phyloP scores from a whole-genome alignment of 306 rosid species.

The Citrullus colocynthis region DNA sequence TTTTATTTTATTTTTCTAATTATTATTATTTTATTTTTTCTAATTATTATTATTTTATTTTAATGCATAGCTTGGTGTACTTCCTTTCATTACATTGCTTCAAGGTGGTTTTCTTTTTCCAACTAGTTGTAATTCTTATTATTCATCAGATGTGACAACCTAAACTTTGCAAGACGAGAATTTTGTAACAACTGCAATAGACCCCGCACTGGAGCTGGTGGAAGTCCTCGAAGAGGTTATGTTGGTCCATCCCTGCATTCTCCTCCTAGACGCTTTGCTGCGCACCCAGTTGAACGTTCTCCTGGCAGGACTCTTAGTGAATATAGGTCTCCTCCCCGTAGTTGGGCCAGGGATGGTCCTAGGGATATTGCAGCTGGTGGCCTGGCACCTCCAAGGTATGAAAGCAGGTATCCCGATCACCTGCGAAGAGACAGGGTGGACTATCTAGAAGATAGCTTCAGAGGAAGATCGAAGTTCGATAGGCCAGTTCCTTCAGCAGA shows the following conservation, averaged over 20 bases:
- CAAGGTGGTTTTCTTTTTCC: background rate
- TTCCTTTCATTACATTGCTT: background rate
- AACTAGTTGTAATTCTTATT: background rate
- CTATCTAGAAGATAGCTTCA: slow-evolving; percentile 46
- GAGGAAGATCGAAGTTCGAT: slow-evolving; percentile 68
- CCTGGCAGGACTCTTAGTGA: slow-evolving; percentile 62
- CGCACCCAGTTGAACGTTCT: slow-evolving; percentile 59
- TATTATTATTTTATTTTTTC: too few relatives aligned
- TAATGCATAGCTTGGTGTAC: background rate
- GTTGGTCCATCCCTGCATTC: slow-evolving; percentile 41
- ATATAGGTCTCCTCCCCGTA: slow-evolving; percentile 76
- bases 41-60: background rate
- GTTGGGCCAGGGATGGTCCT: slow-evolving; percentile 61
- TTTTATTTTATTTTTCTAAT: too few relatives aligned
- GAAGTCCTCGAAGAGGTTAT: slow-evolving; percentile 78
- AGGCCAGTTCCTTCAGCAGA: slow-evolving; percentile 58
- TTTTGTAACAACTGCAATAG: slow-evolving; percentile 74
- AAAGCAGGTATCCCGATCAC: slow-evolving; percentile 56
- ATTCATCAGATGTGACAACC: slow-evolving; percentile 68
- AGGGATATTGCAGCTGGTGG: slow-evolving; percentile 58
- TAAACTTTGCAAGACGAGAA: slow-evolving; percentile 91
- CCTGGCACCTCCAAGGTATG: slow-evolving; percentile 59
- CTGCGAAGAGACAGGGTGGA: slow-evolving; percentile 52
- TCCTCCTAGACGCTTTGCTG: slow-evolving; percentile 63
- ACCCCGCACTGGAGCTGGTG: slow-evolving; percentile 43